A percentile compares a stretch with the other conserved stretches of the same genome.
Conservation (phyloP, 1,284 basidiomycete genomes). For the Leccinum subrobustum region DNA sequence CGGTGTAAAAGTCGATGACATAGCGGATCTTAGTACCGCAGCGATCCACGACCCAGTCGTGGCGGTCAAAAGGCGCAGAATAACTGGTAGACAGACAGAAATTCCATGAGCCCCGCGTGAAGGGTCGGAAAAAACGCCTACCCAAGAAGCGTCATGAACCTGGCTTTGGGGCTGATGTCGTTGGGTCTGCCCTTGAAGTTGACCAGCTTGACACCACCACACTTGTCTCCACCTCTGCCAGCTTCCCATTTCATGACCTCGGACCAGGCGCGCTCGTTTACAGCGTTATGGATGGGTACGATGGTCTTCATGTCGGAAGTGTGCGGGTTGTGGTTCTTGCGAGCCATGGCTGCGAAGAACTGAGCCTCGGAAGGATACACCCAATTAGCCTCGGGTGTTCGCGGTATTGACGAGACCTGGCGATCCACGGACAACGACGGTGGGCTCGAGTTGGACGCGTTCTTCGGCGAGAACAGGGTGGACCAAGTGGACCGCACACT, state of each 20-base stretch:
- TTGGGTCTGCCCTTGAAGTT: conserved; percentile 83
- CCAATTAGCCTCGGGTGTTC: conserved; percentile 74
- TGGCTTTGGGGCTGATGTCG: conserved; percentile 79
- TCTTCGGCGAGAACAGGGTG: conserved; percentile 39
- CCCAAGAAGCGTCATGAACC: conserved; percentile 85
- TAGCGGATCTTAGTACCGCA: conserved; percentile 89
- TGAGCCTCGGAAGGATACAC: conserved; percentile 98
- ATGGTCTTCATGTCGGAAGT: conserved; percentile 91
- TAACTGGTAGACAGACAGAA: conserved; percentile 55
- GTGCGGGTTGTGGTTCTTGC: conserved; percentile 87
- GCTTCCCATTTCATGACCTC: conserved; percentile 91
- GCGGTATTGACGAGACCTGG: conserved; percentile 88
- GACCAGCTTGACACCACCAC: conserved; percentile 82
- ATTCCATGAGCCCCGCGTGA: background rate
- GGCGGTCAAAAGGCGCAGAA: conserved; percentile 91
- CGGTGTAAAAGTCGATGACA: conserved; percentile 98
- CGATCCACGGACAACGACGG: conserved; percentile 61
- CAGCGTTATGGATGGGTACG: conserved; percentile 98
- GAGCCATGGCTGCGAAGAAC: conserved; percentile 93
- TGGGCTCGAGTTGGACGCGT: conserved; percentile 32
- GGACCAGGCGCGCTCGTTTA: conserved; percentile 95
- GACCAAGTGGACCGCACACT: conserved; percentile 50
- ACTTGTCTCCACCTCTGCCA: conserved; percentile 73
- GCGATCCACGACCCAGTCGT: conserved; percentile 96
- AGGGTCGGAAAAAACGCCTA: conserved; percentile 42